These are phyloP conservation scores for Leptographium procerum DNA, from an alignment of 2,329 filamentous ascomycete genomes.

Conservation along the genomic window DNA sequence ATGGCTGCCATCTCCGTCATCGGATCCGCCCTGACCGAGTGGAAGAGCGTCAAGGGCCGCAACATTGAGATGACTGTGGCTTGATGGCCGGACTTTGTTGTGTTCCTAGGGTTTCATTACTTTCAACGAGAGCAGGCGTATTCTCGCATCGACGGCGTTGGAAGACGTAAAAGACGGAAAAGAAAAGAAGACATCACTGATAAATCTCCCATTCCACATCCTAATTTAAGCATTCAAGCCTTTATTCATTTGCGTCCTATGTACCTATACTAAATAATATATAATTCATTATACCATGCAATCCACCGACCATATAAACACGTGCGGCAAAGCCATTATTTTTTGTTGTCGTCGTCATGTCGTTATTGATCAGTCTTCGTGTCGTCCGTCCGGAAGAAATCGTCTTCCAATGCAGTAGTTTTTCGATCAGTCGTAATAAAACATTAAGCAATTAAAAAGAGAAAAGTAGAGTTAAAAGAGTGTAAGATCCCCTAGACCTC, in stretches of 20 bases:
- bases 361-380: neutral
- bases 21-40: constrained; percentile 25
- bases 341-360: neutral
- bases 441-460: neutral
- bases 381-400: neutral
- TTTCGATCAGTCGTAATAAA: neutral
- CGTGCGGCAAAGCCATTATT: neutral
- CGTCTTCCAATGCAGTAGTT: neutral
- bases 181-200: no score
- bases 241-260: neutral
- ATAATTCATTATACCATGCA: neutral
- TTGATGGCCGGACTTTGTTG: neutral
- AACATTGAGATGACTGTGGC: constrained; percentile 5
- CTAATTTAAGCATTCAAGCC: no score
- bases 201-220: no score
- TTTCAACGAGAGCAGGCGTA: no score
- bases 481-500: neutral
- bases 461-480: neutral
- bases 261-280: no score
- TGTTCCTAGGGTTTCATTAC: no score
- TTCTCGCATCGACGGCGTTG: no score
- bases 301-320: neutral
- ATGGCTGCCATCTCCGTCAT: constrained; percentile 25
- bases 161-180: no score
- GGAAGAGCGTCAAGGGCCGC: constrained; percentile 31